phyloP scores from a whole-genome alignment of 208 protist genomes.

The Leishmania braziliensis region DNA sequence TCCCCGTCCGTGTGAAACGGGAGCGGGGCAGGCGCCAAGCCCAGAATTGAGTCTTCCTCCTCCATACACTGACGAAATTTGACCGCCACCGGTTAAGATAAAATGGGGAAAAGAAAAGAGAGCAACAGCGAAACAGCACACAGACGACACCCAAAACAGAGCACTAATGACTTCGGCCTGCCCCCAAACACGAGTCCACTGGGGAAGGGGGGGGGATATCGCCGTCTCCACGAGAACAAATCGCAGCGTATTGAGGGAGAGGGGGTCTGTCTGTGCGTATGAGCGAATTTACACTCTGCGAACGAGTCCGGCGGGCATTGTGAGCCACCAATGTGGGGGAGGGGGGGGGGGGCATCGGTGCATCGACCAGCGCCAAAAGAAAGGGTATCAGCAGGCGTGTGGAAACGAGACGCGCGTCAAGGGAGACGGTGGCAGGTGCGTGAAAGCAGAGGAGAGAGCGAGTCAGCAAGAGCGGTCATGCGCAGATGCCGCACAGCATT shows the following conservation, averaged over 20 bases:
- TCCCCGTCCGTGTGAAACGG: constrained; percentile 6
- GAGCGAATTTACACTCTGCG: background rate
- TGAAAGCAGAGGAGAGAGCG: background rate
- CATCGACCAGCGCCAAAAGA: background rate
- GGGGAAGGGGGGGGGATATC: background rate
- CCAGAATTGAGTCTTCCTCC: constrained; percentile 39
- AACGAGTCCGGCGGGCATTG: background rate
- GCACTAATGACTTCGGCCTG: background rate
- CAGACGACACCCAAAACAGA: background rate
- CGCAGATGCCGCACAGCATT: background rate
- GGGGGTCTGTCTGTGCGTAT: background rate
- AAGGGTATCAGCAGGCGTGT: background rate
- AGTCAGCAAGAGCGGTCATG: background rate
- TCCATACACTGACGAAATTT: constrained; percentile 28
- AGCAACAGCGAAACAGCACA: background rate
- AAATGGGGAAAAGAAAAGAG: background rate
- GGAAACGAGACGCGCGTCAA: background rate
- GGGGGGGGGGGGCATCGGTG: background rate
- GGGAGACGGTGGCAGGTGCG: background rate
- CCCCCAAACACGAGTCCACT: background rate
- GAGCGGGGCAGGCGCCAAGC: constrained; percentile 16
- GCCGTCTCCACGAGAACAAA: background rate
- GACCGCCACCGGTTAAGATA: background rate
- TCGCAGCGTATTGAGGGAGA: background rate
- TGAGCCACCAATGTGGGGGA: background rate